Base-by-base conservation (phyloP, 2,329 filamentous ascomycete genomes). In the Colletotrichum melonis region DNA sequence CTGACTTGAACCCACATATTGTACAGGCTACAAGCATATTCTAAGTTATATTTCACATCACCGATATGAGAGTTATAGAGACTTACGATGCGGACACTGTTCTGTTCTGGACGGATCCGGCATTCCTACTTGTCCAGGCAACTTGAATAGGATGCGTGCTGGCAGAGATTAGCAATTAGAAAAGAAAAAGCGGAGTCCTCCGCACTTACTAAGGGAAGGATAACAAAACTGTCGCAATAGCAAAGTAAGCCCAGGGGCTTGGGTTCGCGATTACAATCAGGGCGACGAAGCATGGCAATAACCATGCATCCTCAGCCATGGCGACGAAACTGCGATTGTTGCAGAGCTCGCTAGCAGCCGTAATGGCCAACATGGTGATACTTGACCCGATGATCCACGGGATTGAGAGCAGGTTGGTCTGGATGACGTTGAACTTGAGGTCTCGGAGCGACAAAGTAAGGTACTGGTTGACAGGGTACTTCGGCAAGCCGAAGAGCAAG, bases 41-140 rank as follows among this genome's bases (percentile, higher is more conserved):
- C 7, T 49, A 8, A 49, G 42, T n/a, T 3, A 8, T n/a, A 42
- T 42, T 6, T n/a, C 4, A 11, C 38, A 42, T 19, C 38, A 19
- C 22, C 2, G n/a, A 32, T 2, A 32, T 2, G 52, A 26, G 52
- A 55, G 24, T 55, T 28, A 6, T 5, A 14, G 52, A 4, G 66
- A 74, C 81, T 73, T 73, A 82, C 82, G 88, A 89, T 1, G 87
- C 86, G 0, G 88, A 87, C 1, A 92, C 87, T 0, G 90, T 89
- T 14, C 90, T 81, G 12, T 88, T 90, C 9, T 89, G 84, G 1
- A 92, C 90, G 2, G 86, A 86, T 57, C 89, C 89, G 0, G 89
- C 86, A 75, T 92, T 92, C 58, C 88, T 85, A 2, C 87, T 89
- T 0, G 86, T 88, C 80, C 89, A 87, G 0, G 87, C 89, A 0